These are phyloP conservation scores for Hirschioporus abietinus DNA, from an alignment of 768 basidiomycete genomes.

Conservation along the genomic window DNA sequence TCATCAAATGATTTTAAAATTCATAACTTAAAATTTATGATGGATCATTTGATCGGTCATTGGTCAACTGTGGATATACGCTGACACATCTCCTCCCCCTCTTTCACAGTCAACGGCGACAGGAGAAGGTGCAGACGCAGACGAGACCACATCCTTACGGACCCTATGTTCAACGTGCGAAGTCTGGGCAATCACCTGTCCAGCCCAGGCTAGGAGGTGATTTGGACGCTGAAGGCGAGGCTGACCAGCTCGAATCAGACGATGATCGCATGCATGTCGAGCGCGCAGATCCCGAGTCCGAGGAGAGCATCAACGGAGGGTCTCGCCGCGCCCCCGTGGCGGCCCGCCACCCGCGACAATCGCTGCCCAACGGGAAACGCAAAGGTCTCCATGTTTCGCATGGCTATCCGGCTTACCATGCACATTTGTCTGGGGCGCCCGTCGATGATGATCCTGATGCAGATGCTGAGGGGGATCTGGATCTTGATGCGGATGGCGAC, in stretches of 20 bases:
- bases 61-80: background rate
- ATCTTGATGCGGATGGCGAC: background rate
- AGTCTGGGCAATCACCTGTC: background rate
- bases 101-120: background rate
- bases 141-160: background rate
- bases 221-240: slow-evolving; percentile 20
- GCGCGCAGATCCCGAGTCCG: background rate
- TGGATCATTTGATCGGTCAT: background rate
- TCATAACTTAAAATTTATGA: background rate
- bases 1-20: background rate
- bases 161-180: background rate
- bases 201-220: slow-evolving; percentile 17
- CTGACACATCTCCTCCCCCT: background rate
- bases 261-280: slow-evolving; percentile 3
- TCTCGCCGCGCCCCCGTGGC: background rate
- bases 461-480: background rate
- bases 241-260: slow-evolving; percentile 19
- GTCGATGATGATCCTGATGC: background rate
- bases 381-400: background rate
- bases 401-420: background rate
- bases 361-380: background rate
- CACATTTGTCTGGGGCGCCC: background rate
- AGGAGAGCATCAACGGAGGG: background rate
- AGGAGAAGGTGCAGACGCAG: background rate
- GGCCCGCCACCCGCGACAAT: background rate